A percentile compares a stretch with the other conserved stretches of the same genome.
phyloP scores from a whole-genome alignment of 805 yeast species.

The Debaryomyces tyrocola region DNA sequence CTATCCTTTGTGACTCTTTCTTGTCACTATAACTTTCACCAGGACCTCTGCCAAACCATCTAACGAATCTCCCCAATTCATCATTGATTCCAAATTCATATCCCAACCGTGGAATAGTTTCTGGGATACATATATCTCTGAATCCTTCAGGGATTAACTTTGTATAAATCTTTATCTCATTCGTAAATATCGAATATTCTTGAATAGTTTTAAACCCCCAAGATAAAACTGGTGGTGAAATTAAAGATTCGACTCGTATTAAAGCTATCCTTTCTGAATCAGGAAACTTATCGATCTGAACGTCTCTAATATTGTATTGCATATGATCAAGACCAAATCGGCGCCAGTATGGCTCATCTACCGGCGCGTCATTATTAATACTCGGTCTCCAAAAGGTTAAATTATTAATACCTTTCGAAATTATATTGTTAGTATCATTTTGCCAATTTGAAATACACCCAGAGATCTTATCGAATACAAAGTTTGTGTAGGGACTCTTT shows the following conservation, averaged over 20 bases:
- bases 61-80: slow-evolving; percentile 15
- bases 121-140: slow-evolving; percentile 11
- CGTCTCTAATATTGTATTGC: slow-evolving; percentile 5
- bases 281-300: slow-evolving; percentile 1
- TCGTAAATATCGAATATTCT: slow-evolving; percentile 6
- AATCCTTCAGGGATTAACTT: slow-evolving; percentile 5
- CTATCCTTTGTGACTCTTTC: slow-evolving; percentile 23
- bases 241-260: slow-evolving; percentile 13
- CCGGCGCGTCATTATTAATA: slow-evolving; percentile 23
- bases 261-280: slow-evolving; percentile 2
- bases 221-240: slow-evolving; percentile 21
- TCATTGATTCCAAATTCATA: slow-evolving; percentile 21
- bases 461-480: slow-evolving; percentile 8
- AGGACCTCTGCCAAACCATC: slow-evolving; percentile 37
- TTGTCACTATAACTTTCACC: slow-evolving; percentile 35
- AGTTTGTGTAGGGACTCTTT: not conserved
- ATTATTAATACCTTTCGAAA: slow-evolving; percentile 6
- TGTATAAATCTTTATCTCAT: slow-evolving; percentile 6
- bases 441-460: slow-evolving; percentile 11
- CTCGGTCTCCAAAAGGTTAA: slow-evolving; percentile 30
- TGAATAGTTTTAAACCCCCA: slow-evolving; percentile 22
- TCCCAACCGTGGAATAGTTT: slow-evolving; percentile 33
- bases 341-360: slow-evolving; percentile 24
- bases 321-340: slow-evolving; percentile 21
- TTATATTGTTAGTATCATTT: not conserved